Percentiles rank a stretch among this genome's conserved stretches.
These are phyloP conservation scores for Chrysoporthe cubensis DNA, from an alignment of 2,329 filamentous ascomycete genomes.

Conservation along the genomic window DNA sequence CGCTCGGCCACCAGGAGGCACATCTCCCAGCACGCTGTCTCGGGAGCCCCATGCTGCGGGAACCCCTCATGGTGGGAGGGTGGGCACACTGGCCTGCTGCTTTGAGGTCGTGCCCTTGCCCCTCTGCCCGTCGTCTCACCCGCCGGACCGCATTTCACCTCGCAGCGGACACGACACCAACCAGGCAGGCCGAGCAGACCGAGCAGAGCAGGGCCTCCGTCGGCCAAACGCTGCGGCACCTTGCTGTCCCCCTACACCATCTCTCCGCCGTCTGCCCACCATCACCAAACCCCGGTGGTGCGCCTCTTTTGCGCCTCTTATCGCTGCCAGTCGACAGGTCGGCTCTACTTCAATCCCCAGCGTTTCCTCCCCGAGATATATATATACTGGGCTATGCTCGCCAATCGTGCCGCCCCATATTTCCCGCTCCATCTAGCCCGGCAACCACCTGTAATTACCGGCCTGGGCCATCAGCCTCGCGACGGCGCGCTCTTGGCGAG, in stretches of 20 bases:
- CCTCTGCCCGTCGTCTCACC: conserved; percentile 17
- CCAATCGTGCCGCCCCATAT: conserved; percentile 18
- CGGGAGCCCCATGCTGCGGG: conserved; percentile 13
- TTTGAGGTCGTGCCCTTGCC: conserved; percentile 16
- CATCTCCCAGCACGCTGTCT: conserved; percentile 16
- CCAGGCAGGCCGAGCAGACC: not conserved
- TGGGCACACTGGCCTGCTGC: not conserved
- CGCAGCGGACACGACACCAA: not conserved
- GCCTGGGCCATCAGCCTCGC: conserved; percentile 15
- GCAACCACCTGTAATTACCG: conserved; percentile 17
- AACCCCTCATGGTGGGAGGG: not conserved
- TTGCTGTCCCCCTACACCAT: conserved; percentile 6
- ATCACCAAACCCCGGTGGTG: conserved; percentile 5
- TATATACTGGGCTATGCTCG: conserved; percentile 2
- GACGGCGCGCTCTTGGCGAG: not conserved
- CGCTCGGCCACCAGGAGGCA: not conserved
- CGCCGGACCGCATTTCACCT: not conserved
- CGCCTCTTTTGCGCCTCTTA: conserved; percentile 22
- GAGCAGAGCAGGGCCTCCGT: not conserved
- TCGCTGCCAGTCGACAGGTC: conserved; percentile 21
- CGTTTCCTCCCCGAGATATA: conserved; percentile 9
- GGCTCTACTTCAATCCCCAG: not conserved
- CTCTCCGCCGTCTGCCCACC: conserved; percentile 22
- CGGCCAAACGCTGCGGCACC: not conserved
- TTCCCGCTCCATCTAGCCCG: conserved; percentile 10